phyloP scores from a whole-genome alignment of 306 rosid species.

The Cucurbita pepo region DNA sequence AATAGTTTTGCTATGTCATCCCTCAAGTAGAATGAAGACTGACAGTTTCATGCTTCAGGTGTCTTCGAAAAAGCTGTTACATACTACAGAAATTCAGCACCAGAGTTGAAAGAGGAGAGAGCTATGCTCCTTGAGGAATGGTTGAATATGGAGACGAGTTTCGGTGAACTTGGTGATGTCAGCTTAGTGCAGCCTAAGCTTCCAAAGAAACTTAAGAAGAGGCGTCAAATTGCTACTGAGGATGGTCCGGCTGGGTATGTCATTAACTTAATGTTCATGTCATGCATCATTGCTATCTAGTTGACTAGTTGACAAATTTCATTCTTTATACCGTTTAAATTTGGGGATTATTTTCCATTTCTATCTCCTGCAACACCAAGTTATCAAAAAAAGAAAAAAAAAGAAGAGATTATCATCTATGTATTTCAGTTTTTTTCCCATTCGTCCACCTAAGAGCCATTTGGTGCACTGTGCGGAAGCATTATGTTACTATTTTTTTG shows the following conservation, averaged over 20 bases:
- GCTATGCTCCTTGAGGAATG: conserved; percentile 89
- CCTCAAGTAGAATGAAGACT: neutral
- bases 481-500: neutral
- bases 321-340: neutral
- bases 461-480: neutral
- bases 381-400: too few species aligned
- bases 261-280: neutral
- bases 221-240: conserved; percentile 46
- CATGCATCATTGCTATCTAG: neutral
- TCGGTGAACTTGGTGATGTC: conserved; percentile 67
- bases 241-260: conserved; percentile 82
- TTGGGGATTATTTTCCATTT: neutral
- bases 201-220: conserved; percentile 90
- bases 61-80: conserved; percentile 70
- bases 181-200: conserved; percentile 66
- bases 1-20: neutral
- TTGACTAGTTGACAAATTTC: neutral
- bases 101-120: conserved; percentile 86
- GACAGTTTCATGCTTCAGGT: conserved; percentile 30
- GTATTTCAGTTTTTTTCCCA: neutral
- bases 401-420: too few species aligned
- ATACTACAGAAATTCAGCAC: conserved; percentile 70
- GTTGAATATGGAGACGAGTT: conserved; percentile 60
- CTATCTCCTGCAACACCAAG: too few species aligned
- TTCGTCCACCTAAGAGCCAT: neutral